Conservation (phyloP, 1,284 basidiomycete genomes). For the Sporisorium exsertum region DNA sequence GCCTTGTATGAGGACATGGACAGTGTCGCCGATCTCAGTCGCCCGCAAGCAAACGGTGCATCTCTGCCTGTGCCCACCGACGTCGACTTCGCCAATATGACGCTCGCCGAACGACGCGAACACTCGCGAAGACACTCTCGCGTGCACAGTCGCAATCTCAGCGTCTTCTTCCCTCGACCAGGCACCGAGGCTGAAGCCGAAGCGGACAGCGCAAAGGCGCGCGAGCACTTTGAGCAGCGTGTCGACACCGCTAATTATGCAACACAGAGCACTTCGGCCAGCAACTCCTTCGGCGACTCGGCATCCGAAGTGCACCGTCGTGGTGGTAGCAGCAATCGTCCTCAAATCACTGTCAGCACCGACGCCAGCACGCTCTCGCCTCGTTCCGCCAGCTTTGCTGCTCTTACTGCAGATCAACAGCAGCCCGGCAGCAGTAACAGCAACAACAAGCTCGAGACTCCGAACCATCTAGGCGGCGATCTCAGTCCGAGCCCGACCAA, state of each 20-base stretch:
- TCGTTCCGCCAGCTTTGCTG: conserved; percentile 42
- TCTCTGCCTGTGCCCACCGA: not conserved
- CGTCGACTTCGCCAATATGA: conserved; percentile 50
- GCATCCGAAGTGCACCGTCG: conserved; percentile 35
- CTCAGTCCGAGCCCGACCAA: conserved; percentile 51
- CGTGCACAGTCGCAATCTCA: conserved; percentile 63
- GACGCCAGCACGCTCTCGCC: conserved; percentile 42
- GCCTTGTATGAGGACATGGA: conserved; percentile 46
- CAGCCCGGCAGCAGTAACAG: not conserved
- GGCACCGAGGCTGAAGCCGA: conserved; percentile 64
- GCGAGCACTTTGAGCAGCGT: conserved; percentile 32
- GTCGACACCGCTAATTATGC: not conserved
- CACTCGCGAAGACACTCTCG: conserved; percentile 63
- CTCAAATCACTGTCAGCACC: conserved; percentile 54
- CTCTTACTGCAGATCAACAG: conserved; percentile 22
- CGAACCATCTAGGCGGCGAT: conserved; percentile 13
- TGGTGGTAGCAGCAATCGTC: conserved; percentile 38
- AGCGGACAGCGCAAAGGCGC: conserved; percentile 37
- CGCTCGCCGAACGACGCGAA: conserved; percentile 60
- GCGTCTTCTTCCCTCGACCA: conserved; percentile 66
- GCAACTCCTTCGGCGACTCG: conserved; percentile 3
- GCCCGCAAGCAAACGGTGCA: conserved; percentile 3
- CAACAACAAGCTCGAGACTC: conserved; percentile 19
- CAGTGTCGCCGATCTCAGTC: conserved; percentile 35
- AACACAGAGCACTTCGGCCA: conserved; percentile 4